Evolutionary conservation across 768 basidiomycete species (phyloP).

Genomic region (Agrocybe praecox): DNA sequence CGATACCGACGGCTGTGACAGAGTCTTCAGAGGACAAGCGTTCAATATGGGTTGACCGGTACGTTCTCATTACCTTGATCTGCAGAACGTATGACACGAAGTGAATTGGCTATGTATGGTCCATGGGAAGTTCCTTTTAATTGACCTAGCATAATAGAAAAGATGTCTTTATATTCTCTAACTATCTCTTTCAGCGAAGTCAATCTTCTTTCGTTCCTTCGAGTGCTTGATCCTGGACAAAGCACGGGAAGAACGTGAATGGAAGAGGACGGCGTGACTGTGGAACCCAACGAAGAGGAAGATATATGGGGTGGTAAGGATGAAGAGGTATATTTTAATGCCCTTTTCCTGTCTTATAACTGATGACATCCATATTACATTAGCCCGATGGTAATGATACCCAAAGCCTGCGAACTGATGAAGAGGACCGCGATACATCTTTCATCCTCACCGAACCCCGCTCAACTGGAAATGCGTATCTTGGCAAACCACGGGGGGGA

Average conservation of each 20-base stretch:
- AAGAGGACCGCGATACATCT: conserved; percentile 72
- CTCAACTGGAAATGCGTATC: conserved; percentile 86
- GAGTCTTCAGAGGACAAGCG: conserved; percentile 22
- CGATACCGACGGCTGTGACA: neutral
- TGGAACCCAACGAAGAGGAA: conserved; percentile 25
- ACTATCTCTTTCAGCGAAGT: conserved; percentile 18
- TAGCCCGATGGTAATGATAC: conserved; percentile 66
- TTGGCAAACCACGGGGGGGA: conserved; percentile 84
- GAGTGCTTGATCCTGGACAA: conserved; percentile 42
- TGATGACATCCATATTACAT: neutral
- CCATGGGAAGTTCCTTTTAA: neutral
- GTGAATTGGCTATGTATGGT: neutral
- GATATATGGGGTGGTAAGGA: conserved; percentile 71
- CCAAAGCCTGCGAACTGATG: conserved; percentile 72
- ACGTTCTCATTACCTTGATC: conserved; percentile 35
- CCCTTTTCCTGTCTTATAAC: conserved; percentile 1
- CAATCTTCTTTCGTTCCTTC: conserved; percentile 22
- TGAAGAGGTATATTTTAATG: conserved; percentile 55
- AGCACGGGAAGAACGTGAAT: conserved; percentile 61
- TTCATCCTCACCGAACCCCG: conserved; percentile 70
- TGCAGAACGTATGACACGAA: neutral
- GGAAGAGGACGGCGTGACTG: conserved; percentile 43
- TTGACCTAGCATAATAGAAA: neutral
- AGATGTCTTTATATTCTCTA: conserved; percentile 1
- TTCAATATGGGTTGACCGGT: conserved; percentile 84